Evolutionary conservation across 768 basidiomycete genomes (phyloP).

Genomic region (Sporobolomyces roseus): DNA sequence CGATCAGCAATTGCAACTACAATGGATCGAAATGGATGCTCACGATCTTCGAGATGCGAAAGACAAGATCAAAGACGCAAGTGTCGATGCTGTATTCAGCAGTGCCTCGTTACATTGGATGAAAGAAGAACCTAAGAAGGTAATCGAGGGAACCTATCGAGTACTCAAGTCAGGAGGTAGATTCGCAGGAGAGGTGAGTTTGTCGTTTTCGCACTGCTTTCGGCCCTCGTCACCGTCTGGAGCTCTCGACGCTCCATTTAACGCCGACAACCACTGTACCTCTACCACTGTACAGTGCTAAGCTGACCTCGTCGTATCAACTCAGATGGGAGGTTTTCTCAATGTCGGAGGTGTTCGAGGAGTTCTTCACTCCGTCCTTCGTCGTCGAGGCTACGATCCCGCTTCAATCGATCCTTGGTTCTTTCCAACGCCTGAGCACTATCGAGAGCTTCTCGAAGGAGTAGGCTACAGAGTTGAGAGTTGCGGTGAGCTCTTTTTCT

Average conservation of each 20-base stretch:
- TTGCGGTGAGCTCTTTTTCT: conserved; percentile 38
- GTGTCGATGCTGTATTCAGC: conserved; percentile 72
- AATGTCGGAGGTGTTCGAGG: conserved; percentile 58
- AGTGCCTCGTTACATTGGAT: conserved; percentile 84
- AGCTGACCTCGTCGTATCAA: too few relatives aligned
- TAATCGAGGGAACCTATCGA: conserved; percentile 60
- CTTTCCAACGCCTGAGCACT: conserved; percentile 70
- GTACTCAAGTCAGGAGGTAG: conserved; percentile 67
- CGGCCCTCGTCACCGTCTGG: neutral
- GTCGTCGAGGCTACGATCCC: conserved; percentile 60
- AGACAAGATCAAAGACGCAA: conserved; percentile 26
- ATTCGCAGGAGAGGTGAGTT: conserved; percentile 73
- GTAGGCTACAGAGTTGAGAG: conserved; percentile 60
- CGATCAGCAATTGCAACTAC: neutral
- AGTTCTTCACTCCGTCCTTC: conserved; percentile 58
- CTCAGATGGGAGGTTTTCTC: conserved; percentile 37
- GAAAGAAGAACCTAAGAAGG: conserved; percentile 65
- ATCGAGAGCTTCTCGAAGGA: conserved; percentile 58
- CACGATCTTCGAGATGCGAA: conserved; percentile 13
- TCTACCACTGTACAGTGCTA: too few relatives aligned
- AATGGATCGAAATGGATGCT: conserved; percentile 22
- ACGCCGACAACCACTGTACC: too few relatives aligned
- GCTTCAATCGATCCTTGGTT: conserved; percentile 71
- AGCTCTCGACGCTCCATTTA: neutral
- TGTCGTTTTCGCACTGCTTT: conserved; percentile 41